Base-by-base conservation (phyloP, 140 eudicot species). In the Ambrosia hybrid region DNA sequence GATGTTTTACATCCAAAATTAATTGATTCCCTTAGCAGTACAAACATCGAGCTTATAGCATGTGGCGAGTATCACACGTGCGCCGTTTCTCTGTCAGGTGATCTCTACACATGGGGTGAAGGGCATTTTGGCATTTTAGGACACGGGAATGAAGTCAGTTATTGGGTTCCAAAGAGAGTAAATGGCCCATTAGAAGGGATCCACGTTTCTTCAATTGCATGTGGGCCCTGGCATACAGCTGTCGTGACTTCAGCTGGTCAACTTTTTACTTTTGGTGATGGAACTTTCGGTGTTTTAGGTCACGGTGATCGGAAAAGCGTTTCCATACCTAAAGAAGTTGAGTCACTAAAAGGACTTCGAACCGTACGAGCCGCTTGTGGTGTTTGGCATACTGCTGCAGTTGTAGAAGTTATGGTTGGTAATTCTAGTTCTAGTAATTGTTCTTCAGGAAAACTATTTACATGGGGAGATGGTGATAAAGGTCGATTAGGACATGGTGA, bases 171-270 rank as follows among this genome's bases (percentile, higher is more conserved):
- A 3, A 93, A 88, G 75, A 73, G 79, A 76, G 87, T 93, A 12
- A 76, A 83, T 51, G 95, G 97, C 3, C 82, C 80, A 14, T 65
- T 90, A 53, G 99, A 93, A 36, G 91, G 96, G 53, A 71, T 90
- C 69, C 89, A 74, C 3, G 89, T 93, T 38, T 65, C 88, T 3
- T 83, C 79, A 15, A 87, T 93, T 33, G 83, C 99, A 51, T 93
- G 99, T 79, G 99, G 99, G 79, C 96, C 96, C 38, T 93, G 97
- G 97, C 99, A 93, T 76, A 93, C 99, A 15, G 97, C 97, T 45
- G 69, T 87, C 6, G 72, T 93, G 67, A 79, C 97, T 12, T 90
- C 96, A 46, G 73, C 85, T 14, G 96, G 97, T n/a, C 91, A 83
- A 65, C 76, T 93, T 71, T 87, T 89, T 59, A 89, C 98, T 15